Base-by-base conservation (phyloP, 192 early-diverging fungal genomes). In the Phlyctochytrium arcticum region DNA sequence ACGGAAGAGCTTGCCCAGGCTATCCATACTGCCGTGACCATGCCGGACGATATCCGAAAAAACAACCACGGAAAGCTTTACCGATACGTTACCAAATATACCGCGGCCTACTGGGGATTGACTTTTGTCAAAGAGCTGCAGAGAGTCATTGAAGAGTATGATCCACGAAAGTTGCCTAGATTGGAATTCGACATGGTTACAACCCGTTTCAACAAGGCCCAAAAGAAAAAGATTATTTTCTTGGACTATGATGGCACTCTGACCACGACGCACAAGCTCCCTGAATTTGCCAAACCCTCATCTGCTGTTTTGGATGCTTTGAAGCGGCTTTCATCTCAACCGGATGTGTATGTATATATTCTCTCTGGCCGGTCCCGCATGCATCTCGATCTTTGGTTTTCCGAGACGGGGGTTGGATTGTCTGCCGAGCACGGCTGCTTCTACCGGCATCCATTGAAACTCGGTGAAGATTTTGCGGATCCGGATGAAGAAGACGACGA, bases 341-440 rank as follows among this genome's bases (percentile, higher is more conserved):
- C 87, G n/a, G 79, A 94, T 73, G 90, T 91, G 0, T 92, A 85
- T 68, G 91, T 99, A 12, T 99, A 99, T 55, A 93, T 99, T 33
- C 79, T 98, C 6, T 95, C 93, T 32, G 98, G 98, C 5, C 91
- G 98, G 32, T 87, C 87, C 9, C 83, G 98, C 19, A 78, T 82
- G 12, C 89, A 94, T 68, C 80, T 99, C 67, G 96, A 94, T 61
- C 55, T 74, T 21, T 99, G 98, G 98, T 98, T 98, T 71, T 78
- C 75, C 19, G 87, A 82, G 27, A 81, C 89, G 32, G 88, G 85
- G 56, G 86, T 99, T 6, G 98, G 98, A 27, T 81, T 99, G 23
- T 90, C 88, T 10, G 92, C 98, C 24, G 98, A 99, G 78, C 98
- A 99, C 69, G 98, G 98, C 7, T 92, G 94, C 68, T 99, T 98